Evolutionary conservation across 176 grass and related monocot genomes (phyloP).

Genomic region (Lolium rigidum): DNA sequence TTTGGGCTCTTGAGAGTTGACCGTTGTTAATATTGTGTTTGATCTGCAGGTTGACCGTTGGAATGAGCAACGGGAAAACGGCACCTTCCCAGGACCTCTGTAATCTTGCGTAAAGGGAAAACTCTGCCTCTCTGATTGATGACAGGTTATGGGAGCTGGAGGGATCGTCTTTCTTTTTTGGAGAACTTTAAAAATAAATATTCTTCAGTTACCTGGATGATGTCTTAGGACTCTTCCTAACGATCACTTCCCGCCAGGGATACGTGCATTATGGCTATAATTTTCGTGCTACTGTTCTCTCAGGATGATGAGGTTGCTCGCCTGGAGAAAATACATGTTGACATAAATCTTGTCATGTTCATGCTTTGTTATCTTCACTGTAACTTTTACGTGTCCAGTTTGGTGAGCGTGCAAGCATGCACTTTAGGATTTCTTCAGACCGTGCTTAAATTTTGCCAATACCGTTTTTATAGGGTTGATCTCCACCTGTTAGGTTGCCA

Average conservation of each 20-base stretch:
- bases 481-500: too few species aligned
- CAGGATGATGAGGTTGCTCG: background rate
- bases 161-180: background rate
- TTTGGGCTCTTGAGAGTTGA: background rate
- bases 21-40: background rate
- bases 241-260: background rate
- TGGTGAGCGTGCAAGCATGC: background rate
- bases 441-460: too few species aligned
- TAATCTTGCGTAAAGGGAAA: background rate
- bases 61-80: constrained; percentile 94
- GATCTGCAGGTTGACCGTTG: constrained; percentile 79
- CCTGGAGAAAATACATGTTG: background rate
- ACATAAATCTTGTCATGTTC: background rate
- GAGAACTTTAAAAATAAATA: background rate
- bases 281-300: background rate
- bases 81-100: constrained; percentile 82
- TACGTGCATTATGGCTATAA: background rate
- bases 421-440: background rate
- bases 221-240: constrained; percentile 15
- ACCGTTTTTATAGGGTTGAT: too few species aligned
- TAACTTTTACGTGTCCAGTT: background rate
- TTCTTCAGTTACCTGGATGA: constrained; percentile 11
- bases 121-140: background rate
- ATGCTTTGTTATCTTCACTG: background rate
- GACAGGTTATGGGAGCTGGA: background rate